Evolutionary conservation across 805 yeast species (phyloP), one percentile per base, ranked within the genome.

Genomic region (Candida suzukii): DNA sequence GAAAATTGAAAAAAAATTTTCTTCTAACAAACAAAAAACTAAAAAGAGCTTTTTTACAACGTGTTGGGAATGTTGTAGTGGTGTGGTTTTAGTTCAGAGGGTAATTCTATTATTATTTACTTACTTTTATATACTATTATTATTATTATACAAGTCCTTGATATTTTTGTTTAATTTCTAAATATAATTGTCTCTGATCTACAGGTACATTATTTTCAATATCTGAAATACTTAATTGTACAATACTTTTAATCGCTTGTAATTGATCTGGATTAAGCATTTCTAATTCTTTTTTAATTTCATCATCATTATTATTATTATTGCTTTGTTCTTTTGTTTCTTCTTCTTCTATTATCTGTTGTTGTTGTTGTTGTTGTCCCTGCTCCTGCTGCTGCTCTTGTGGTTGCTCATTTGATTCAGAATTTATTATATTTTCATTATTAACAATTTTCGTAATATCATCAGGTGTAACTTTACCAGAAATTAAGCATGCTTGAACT

Each of bases 401-500:
- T n/a, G n/a, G n/a, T n/a, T n/a, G n/a, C n/a, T n/a, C n/a, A n/a
- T n/a, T n/a, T n/a, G n/a, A n/a, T n/a, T n/a, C n/a, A n/a, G n/a
- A n/a, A n/a, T n/a, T n/a, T n/a, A n/a, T n/a, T n/a, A n/a, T n/a
- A n/a, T n/a, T n/a, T n/a, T 7, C 31, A 10, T 46, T 47, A 25
- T 43, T 42, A 40, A 57, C 41, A 14, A 59, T 43, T 13, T 24
- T 37, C 31, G 52, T 52, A 20, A 62, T 46, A 14, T 50, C 49
- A 0, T 54, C 56, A 2, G 59, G 50, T 5, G 25, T 37, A 10
- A 56, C 62, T 28, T 53, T 49, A 24, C 61, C 67, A 35, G 63
- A 57, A 45, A 59, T 63, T 46, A 81, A 55, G 46, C 87, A 61
- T 2, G 80, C 68, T 54, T 90, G 96, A 2, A 88, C 91, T 24